Evolutionary conservation across 1,284 basidiomycete genomes (phyloP).

Genomic region (Malassezia nana): DNA sequence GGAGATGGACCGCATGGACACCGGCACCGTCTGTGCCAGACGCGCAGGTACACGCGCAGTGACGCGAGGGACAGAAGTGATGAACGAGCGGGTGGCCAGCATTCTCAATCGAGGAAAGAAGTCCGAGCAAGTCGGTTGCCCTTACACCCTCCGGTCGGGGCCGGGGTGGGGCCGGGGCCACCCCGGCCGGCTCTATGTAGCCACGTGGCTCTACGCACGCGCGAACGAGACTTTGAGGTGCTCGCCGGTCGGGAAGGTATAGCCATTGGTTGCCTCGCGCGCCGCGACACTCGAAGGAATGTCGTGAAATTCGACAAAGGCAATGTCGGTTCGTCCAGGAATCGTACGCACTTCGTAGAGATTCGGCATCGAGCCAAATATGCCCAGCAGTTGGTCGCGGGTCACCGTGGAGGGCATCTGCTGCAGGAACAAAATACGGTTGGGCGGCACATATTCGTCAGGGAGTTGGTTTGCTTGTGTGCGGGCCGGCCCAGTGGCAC

Average conservation of each 20-base stretch:
- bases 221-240: slow-evolving; percentile 31
- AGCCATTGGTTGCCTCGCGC: slow-evolving; percentile 40
- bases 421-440: slow-evolving; percentile 97
- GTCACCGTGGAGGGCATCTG: slow-evolving; percentile 32
- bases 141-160: too few species aligned
- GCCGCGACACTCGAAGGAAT: slow-evolving; percentile 32
- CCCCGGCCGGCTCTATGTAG: neutral
- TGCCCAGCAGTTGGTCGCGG: slow-evolving; percentile 29
- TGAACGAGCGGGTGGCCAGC: slow-evolving; percentile 3
- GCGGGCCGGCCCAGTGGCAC: slow-evolving; percentile 7
- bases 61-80: neutral
- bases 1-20: slow-evolving; percentile 3
- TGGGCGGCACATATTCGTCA: slow-evolving; percentile 97
- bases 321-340: slow-evolving; percentile 41
- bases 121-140: neutral
- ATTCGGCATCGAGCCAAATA: slow-evolving; percentile 37
- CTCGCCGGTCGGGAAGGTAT: slow-evolving; percentile 36
- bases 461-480: slow-evolving; percentile 57
- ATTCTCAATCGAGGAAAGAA: neutral
- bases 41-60: neutral
- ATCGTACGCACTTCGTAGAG: slow-evolving; percentile 40
- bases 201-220: slow-evolving; percentile 14
- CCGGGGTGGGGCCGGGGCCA: too few species aligned
- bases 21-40: neutral
- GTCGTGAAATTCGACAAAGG: slow-evolving; percentile 43